Evolutionary conservation across 495 filamentous ascomycete species (phyloP), one percentile per base, ranked within the genome.

Genomic region (Annulohypoxylon bovei): DNA sequence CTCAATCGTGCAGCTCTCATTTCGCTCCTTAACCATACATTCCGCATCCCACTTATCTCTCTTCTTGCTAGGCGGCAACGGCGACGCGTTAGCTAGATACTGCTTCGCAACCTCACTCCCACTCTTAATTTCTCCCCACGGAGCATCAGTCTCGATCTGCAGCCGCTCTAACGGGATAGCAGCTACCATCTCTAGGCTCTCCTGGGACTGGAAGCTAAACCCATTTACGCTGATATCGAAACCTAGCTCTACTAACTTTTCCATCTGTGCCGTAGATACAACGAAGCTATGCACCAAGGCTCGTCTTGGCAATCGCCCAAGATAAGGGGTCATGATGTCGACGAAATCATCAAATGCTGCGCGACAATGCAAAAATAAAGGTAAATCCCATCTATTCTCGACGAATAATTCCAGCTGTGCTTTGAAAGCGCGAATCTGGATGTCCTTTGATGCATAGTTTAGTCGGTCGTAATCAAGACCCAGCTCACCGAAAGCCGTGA

Each of bases 391-490:
- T 60, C 88, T 83, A 9, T 65, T 47, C 0, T 91, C 91, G 4
- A 94, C 77, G 11, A 92, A 76, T 4, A 93, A 77, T 50, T 93
- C 90, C 22, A 84, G 82, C 71, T 95, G 93, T 7, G 82, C 83
- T 46, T 86, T 87, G 67, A 95, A 95, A 65, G 89, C 92, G 55
- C 87, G 86, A 22, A 92, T 80, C 74, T 95, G 92, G 6, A 83
- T 82, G 20, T 92, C 89, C 65, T 88, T 90, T 2, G 84, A 78
- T 33, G 84, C 87, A 39, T 90, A 81, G 63, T 87, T 87, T 2
- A 95, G 78, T 2, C 92, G 84, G 75, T 95, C 92, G 71, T 94
- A 95, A 72, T 95, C 92, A 0, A 95, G 83, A 0, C 93, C 92
- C 23, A 95, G 90, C 72, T 95, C 92, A 12, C 92, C 92, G 76